A percentile compares a stretch with the other conserved stretches of the same genome.
Conservation (phyloP, 805 yeast genomes). For the Wickerhamomyces chaumierensis region DNA sequence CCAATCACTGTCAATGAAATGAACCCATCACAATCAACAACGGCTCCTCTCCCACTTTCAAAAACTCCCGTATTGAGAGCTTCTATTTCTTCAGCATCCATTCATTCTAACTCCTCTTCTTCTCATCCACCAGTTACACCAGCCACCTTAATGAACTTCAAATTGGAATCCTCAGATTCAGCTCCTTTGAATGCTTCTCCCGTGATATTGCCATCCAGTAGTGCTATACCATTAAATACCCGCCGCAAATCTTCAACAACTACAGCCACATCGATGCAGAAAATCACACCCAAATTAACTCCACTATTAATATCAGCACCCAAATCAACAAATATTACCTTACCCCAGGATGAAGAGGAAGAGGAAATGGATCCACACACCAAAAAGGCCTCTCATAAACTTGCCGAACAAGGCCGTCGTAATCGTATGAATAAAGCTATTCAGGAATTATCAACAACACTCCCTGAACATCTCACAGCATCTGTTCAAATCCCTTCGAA, state of each 20-base stretch:
- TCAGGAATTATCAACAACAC: slow-evolving; percentile 53
- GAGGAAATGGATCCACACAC: slow-evolving; percentile 4
- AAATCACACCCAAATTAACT: background rate
- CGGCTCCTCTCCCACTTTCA: no score
- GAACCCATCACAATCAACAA: background rate
- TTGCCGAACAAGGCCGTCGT: slow-evolving; percentile 94
- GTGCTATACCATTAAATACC: background rate
- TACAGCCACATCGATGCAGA: no score
- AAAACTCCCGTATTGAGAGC: background rate
- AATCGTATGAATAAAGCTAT: slow-evolving; percentile 86
- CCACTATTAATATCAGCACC: no score
- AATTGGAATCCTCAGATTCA: slow-evolving; percentile 6
- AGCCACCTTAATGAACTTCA: slow-evolving; percentile 17
- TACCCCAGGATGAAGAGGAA: slow-evolving; percentile 7
- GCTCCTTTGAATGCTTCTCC: slow-evolving; percentile 8
- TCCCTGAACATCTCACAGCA: slow-evolving; percentile 49
- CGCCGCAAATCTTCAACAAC: no score
- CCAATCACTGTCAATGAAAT: background rate
- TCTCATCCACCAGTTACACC: slow-evolving; percentile 19
- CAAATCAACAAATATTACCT: no score
- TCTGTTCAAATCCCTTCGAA: slow-evolving; percentile 65
- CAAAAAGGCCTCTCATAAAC: slow-evolving; percentile 48
- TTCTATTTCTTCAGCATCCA: background rate
- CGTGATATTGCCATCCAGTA: slow-evolving; percentile 13
- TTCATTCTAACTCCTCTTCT: slow-evolving; percentile 1